phyloP scores from a whole-genome alignment of 768 basidiomycete genomes.

The Heimioporus sp. region DNA sequence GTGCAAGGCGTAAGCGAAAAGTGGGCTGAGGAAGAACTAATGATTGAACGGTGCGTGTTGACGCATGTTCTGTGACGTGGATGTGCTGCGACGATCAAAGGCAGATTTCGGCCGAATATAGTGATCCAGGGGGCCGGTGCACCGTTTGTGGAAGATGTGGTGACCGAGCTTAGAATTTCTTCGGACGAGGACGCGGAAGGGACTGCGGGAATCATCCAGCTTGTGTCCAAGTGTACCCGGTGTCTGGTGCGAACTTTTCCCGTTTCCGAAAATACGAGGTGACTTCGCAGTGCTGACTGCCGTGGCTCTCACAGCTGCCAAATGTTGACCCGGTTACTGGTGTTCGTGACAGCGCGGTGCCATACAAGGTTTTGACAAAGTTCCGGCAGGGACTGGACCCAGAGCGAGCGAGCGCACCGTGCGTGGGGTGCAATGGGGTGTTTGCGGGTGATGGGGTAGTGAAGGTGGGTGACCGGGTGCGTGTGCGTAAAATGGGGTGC shows the following conservation, averaged over 20 bases:
- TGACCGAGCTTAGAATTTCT: conserved; percentile 60
- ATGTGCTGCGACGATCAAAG: conserved; percentile 1
- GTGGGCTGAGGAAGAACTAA: conserved; percentile 51
- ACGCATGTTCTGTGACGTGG: background rate
- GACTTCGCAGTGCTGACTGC: background rate
- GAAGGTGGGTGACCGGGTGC: conserved; percentile 60
- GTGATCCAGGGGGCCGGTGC: conserved; percentile 60
- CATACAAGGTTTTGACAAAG: conserved; percentile 73
- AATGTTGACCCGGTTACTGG: conserved; percentile 69
- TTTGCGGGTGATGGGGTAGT: conserved; percentile 49
- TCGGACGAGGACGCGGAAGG: conserved; percentile 23
- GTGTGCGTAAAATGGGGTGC: conserved; percentile 42
- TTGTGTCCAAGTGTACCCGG: conserved; percentile 69
- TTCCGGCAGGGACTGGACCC: conserved; percentile 63
- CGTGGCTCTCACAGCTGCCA: conserved; percentile 51
- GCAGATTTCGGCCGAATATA: conserved; percentile 77
- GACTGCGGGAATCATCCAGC: conserved; percentile 35
- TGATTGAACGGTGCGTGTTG: conserved; percentile 54
- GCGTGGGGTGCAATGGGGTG: conserved; percentile 67
- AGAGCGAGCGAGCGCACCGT: conserved; percentile 46
- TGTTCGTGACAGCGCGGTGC: conserved; percentile 66
- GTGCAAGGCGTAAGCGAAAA: conserved; percentile 46
- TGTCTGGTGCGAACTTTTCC: conserved; percentile 56
- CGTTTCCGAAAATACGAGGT: conserved; percentile 5
- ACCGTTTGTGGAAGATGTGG: conserved; percentile 70